phyloP scores from a whole-genome alignment of 2,329 filamentous ascomycete genomes.

The Neonectria magnoliae region DNA sequence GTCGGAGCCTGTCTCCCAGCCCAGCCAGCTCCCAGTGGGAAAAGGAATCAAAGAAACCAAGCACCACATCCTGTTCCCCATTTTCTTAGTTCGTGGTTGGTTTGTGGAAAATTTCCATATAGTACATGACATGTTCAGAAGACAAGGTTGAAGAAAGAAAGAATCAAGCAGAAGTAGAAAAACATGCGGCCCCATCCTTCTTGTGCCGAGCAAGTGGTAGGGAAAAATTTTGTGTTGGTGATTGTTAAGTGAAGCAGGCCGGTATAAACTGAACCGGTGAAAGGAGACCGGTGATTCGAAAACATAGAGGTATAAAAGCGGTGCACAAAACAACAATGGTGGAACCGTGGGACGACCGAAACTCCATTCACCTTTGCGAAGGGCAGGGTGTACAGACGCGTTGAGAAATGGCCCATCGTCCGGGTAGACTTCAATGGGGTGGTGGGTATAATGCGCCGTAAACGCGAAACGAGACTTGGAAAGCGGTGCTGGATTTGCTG shows the following conservation, averaged over 20 bases:
- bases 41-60: slow-evolving; percentile 27
- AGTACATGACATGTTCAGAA: slow-evolving; percentile 34
- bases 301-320: slow-evolving; percentile 33
- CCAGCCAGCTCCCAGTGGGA: slow-evolving; percentile 23
- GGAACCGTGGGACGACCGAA: slow-evolving; percentile 34
- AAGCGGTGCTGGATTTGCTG: slow-evolving; percentile 32
- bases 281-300: slow-evolving; percentile 18
- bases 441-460: slow-evolving; percentile 48
- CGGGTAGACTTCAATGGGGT: slow-evolving; percentile 36
- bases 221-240: slow-evolving; percentile 6
- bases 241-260: slow-evolving; percentile 16
- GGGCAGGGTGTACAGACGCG: slow-evolving; percentile 40
- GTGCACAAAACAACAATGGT: slow-evolving; percentile 28
- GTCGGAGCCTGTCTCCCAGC: slow-evolving; percentile 32
- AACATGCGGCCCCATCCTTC: slow-evolving; percentile 16
- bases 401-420: slow-evolving; percentile 25
- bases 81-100: slow-evolving; percentile 14
- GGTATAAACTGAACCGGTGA: slow-evolving; percentile 27
- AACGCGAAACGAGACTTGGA: slow-evolving; percentile 43
- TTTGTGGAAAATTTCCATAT: slow-evolving; percentile 28
- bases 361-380: slow-evolving; percentile 43
- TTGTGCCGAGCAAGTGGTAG: slow-evolving; percentile 24
- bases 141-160: slow-evolving; percentile 32
- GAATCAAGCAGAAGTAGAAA: slow-evolving; percentile 32
- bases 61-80: slow-evolving; percentile 20